phyloP scores from a whole-genome alignment of 768 basidiomycete genomes.

The button mushroom (Agaricus bisporus) region DNA sequence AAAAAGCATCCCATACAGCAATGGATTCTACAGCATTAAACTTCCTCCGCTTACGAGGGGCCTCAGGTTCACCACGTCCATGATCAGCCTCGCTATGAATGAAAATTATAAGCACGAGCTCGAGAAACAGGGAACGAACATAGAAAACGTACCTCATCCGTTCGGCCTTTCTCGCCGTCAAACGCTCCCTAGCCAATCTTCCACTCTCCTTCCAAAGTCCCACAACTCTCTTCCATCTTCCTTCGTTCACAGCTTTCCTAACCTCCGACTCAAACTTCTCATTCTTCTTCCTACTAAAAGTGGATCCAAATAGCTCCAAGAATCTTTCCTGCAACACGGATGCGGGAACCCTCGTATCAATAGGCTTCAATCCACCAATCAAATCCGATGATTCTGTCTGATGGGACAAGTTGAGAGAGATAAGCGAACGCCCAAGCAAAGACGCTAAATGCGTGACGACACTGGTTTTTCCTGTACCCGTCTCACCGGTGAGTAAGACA shows the following conservation, averaged over 20 bases:
- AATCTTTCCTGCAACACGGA: slow-evolving; percentile 66
- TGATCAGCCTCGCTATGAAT: slow-evolving; percentile 10
- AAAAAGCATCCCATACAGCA: slow-evolving; percentile 62
- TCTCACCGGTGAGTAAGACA: slow-evolving; percentile 90
- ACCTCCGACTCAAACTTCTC: slow-evolving; percentile 79
- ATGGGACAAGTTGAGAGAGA: slow-evolving; percentile 90
- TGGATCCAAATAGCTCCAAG: slow-evolving; percentile 72
- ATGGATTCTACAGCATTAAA: slow-evolving; percentile 35
- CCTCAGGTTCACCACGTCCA: slow-evolving; percentile 22
- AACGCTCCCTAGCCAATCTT: slow-evolving; percentile 61
- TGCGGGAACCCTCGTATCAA: slow-evolving; percentile 80
- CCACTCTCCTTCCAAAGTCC: slow-evolving; percentile 80
- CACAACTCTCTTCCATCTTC: slow-evolving; percentile 80
- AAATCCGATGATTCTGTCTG: slow-evolving; percentile 95
- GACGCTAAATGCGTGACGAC: slow-evolving; percentile 82
- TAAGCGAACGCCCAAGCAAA: slow-evolving; percentile 66
- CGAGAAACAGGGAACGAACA: not conserved
- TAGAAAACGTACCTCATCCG: slow-evolving; percentile 19
- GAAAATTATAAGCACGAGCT: not conserved
- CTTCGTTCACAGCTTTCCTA: slow-evolving; percentile 72
- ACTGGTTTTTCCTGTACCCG: slow-evolving; percentile 98
- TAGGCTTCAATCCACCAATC: slow-evolving; percentile 93
- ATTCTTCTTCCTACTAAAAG: slow-evolving; percentile 89
- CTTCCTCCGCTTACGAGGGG: slow-evolving; percentile 69
- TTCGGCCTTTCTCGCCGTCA: slow-evolving; percentile 29